Evolutionary conservation across 2,329 filamentous ascomycete species (phyloP), one percentile per base, ranked within the genome.

Genomic region (Epicoccum nigrum): DNA sequence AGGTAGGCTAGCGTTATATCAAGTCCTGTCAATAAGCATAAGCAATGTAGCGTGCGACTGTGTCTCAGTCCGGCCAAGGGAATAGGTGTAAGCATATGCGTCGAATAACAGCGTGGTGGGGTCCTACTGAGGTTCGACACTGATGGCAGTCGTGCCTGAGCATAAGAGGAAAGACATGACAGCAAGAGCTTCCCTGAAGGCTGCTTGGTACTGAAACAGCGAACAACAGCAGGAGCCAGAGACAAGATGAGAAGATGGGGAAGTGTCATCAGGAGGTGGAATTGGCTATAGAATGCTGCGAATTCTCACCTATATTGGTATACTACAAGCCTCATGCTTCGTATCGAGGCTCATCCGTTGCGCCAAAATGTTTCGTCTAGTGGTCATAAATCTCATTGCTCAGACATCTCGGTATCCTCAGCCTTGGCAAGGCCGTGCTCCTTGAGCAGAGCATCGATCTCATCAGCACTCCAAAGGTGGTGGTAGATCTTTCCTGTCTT

Each of bases 401-500:
- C 68, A 34, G 61, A 56, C 68, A 71, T 71, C 21, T 74, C 71
- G 8, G 70, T 67, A 51, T 74, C 71, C 45, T 67, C 69, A 19
- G 65, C 58, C 64, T 96, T 97, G 55, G 91, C 93, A 74, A 99
- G 78, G 65, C 93, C 93, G 69, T 99, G 92, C 81, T 97, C 91
- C 83, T 92, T 96, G 68, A 99, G 80, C 74, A 99, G 80, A 42
- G 88, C 86, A 72, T 91, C 93, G 69, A 99, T 99, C 81, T 97
- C 94, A 62, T 99, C 93, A 35, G 92, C 93, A 67, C 86, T 89
- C 94, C 94, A 99, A 57, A 99, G 83, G 73, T 96, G 90, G 78
- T 99, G 94, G 81, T 97, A 99, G 76, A 99, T 93, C 81, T 93
- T 94, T 69, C 94, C 94, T 62, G 92, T 86, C 77, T 92, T 88